phyloP scores from a whole-genome alignment of 1,139 yeast genomes.

The Saccharomyces uvarum region DNA sequence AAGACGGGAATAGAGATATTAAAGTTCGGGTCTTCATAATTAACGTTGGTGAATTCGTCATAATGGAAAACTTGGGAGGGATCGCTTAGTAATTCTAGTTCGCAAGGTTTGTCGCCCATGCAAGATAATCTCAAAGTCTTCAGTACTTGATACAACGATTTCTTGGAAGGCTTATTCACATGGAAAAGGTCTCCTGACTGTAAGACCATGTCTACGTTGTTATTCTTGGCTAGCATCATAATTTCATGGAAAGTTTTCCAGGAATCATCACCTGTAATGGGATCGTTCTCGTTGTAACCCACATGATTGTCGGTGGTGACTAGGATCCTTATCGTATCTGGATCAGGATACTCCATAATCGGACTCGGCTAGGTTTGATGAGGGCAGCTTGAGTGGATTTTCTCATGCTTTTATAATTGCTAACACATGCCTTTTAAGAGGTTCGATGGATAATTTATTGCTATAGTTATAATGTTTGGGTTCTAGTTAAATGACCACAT shows the following conservation, averaged over 20 bases:
- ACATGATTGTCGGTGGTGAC: conserved; percentile 95
- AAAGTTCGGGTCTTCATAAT: conserved; percentile 83
- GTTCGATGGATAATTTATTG: background rate
- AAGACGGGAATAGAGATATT: conserved; percentile 86
- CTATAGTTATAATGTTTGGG: background rate
- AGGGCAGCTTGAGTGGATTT: background rate
- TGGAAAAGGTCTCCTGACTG: conserved; percentile 95
- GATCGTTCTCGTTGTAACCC: conserved; percentile 85
- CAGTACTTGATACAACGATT: conserved; percentile 79
- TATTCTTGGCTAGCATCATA: conserved; percentile 55
- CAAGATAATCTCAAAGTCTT: conserved; percentile 63
- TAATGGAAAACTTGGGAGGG: conserved; percentile 48
- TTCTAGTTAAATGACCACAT: background rate
- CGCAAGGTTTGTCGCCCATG: conserved; percentile 83
- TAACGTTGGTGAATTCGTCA: conserved; percentile 58
- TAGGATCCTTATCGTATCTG: conserved; percentile 64
- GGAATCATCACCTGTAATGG: conserved; percentile 84
- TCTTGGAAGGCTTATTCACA: conserved; percentile 79
- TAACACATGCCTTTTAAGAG: background rate
- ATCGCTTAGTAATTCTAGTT: conserved; percentile 74
- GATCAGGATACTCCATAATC: conserved; percentile 27
- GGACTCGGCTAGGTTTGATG: background rate
- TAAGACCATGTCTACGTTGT: conserved; percentile 76
- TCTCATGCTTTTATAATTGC: background rate
- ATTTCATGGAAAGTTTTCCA: conserved; percentile 84